These are phyloP conservation scores for Fusarium aywerte DNA, from an alignment of 2,329 filamentous ascomycete genomes.

Conservation along the genomic window DNA sequence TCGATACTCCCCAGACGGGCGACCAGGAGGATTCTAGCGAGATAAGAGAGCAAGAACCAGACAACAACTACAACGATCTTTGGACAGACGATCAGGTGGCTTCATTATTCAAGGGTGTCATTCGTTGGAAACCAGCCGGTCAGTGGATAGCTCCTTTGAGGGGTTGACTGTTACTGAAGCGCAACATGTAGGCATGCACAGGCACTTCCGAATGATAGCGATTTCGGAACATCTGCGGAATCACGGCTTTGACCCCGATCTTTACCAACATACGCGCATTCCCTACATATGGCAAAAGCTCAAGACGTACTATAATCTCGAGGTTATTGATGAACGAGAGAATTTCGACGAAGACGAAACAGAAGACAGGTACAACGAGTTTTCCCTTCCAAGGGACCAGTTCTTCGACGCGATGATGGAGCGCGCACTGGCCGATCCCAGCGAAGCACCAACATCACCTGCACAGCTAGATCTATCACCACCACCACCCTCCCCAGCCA, in stretches of 20 bases:
- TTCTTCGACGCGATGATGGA: constrained; percentile 61
- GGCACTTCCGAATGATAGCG: constrained; percentile 91
- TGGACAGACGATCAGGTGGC: constrained; percentile 98
- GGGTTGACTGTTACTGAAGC: constrained; percentile 20
- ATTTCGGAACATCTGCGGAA: constrained; percentile 83
- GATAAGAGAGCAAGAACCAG: constrained; percentile 38
- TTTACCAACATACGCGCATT: constrained; percentile 83
- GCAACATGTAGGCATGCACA: constrained; percentile 78
- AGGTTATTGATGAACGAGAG: constrained; percentile 86
- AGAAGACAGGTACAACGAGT: constrained; percentile 72
- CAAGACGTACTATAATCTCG: constrained; percentile 82
- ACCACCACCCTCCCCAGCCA: constrained; percentile 48
- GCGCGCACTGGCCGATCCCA: constrained; percentile 57
- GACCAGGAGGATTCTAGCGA: constrained; percentile 53
- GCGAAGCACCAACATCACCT: constrained; percentile 61
- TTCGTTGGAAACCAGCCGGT: constrained; percentile 97
- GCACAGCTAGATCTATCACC: constrained; percentile 56
- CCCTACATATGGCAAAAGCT: constrained; percentile 94
- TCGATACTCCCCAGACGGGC: constrained; percentile 66
- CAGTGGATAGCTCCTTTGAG: constrained; percentile 25
- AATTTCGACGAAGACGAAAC: constrained; percentile 70
- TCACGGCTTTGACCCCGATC: constrained; percentile 78
- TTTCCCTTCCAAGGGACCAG: constrained; percentile 65
- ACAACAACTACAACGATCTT: constrained; percentile 65
- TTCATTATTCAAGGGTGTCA: constrained; percentile 90